A percentile compares a stretch with the other conserved stretches of the same genome.
phyloP scores from a whole-genome alignment of 108 stramenopile genomes.

The Mediolabrus comicus region DNA sequence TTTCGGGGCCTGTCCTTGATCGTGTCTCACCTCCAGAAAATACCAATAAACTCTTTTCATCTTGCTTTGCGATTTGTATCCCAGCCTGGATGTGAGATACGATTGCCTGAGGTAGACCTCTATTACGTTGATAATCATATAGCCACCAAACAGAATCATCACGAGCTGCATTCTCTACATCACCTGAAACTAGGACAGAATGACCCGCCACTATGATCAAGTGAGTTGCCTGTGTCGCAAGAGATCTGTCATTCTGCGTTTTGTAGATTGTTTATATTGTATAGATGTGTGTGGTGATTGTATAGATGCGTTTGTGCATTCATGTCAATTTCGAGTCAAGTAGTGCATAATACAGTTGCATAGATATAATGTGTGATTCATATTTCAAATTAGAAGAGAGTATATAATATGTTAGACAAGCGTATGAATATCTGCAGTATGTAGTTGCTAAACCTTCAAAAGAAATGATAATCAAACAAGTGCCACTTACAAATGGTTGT shows the following conservation, averaged over 20 bases:
- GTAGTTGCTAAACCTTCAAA: constrained; percentile 1
- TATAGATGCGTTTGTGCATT: too few species aligned
- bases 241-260: constrained; percentile 36
- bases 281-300: neutral
- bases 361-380: too few species aligned
- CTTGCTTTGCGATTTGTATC: constrained; percentile 65
- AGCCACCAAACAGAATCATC: constrained; percentile 92
- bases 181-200: constrained; percentile 64
- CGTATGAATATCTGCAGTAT: too few species aligned
- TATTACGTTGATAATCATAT: constrained; percentile 85
- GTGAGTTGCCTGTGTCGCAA: constrained; percentile 55
- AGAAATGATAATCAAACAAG: neutral
- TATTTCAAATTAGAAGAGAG: too few species aligned
- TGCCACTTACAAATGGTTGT: constrained; percentile 23
- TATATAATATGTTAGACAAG: too few species aligned
- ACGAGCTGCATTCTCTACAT: constrained; percentile 57
- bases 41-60: constrained; percentile 80
- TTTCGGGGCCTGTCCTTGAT: constrained; percentile 77
- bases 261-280: constrained; percentile 1
- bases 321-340: too few species aligned
- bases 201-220: constrained; percentile 89
- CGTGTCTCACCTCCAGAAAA: constrained; percentile 96
- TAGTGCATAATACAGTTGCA: too few species aligned
- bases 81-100: constrained; percentile 88
- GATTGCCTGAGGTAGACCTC: constrained; percentile 88